A percentile compares a stretch with the other conserved stretches of the same genome.
Evolutionary conservation across 257 asterid genomes (phyloP).

Genomic region (Forsythia viridissima): DNA sequence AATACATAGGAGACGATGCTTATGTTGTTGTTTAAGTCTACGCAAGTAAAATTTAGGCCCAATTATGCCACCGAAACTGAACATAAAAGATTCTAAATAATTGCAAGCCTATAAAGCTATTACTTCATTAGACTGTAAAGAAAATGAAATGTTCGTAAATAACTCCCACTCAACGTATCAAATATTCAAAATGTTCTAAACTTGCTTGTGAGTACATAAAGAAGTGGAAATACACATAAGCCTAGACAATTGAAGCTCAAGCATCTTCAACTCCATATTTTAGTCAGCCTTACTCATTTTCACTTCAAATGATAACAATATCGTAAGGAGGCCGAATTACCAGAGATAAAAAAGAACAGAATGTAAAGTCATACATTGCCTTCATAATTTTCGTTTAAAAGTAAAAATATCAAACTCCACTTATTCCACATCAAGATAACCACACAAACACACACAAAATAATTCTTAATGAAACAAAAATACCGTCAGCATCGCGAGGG

Average conservation of each 20-base stretch:
- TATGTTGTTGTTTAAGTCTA: neutral
- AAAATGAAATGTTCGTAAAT: neutral
- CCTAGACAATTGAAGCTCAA: neutral
- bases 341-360: neutral
- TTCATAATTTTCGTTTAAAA: neutral
- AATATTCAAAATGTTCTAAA: neutral
- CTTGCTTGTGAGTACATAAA: neutral
- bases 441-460: neutral
- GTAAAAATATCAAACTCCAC: constrained; percentile 1
- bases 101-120: neutral
- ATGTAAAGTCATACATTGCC: neutral
- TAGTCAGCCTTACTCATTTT: neutral
- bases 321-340: neutral
- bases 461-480: neutral
- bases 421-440: neutral
- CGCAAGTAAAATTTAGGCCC: neutral
- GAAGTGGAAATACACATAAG: neutral
- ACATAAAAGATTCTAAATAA: neutral
- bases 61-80: neutral
- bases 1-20: neutral
- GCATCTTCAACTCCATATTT: neutral
- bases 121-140: neutral
- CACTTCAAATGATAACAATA: neutral
- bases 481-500: constrained; percentile 99
- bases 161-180: neutral